A percentile compares a stretch with the other conserved stretches of the same genome.
These are phyloP conservation scores for Chrysosphaeria jannelii DNA, from an alignment of 2,329 filamentous ascomycete species.

Conservation along the genomic window DNA sequence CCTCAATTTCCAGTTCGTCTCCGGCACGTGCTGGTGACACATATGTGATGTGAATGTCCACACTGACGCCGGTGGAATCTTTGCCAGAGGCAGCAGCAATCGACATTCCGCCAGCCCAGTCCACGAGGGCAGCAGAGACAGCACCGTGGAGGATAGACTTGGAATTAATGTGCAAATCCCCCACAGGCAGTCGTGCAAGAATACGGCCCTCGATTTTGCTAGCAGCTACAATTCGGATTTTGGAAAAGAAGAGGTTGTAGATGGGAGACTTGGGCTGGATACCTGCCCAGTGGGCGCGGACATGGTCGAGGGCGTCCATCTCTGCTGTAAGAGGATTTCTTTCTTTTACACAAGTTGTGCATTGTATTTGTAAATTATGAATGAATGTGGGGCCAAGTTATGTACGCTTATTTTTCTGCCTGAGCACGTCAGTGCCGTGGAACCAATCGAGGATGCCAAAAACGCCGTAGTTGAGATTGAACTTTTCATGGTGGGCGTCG, in stretches of 20 bases:
- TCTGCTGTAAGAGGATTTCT: neutral
- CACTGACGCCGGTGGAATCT: slow-evolving; percentile 33
- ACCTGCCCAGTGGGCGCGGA: slow-evolving; percentile 8
- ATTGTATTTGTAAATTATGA: neutral
- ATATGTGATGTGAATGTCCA: slow-evolving; percentile 49
- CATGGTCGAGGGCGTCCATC: slow-evolving; percentile 5
- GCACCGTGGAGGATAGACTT: slow-evolving; percentile 38
- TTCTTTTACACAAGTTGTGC: neutral
- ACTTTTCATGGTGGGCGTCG: slow-evolving; percentile 25
- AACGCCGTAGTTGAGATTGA: slow-evolving; percentile 21
- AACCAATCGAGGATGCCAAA: slow-evolving; percentile 23
- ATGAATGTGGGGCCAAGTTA: neutral
- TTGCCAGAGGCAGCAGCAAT: slow-evolving; percentile 32
- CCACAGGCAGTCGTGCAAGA: slow-evolving; percentile 16
- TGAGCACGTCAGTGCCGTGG: slow-evolving; percentile 13
- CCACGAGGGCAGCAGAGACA: slow-evolving; percentile 38
- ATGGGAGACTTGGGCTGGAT: slow-evolving; percentile 18
- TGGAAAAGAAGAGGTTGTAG: slow-evolving; percentile 20
- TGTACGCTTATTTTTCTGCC: neutral
- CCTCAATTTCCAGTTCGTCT: slow-evolving; percentile 38
- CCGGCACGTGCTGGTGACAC: slow-evolving; percentile 29
- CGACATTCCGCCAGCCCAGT: slow-evolving; percentile 44
- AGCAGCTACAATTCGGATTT: slow-evolving; percentile 14
- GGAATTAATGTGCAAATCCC: slow-evolving; percentile 31
- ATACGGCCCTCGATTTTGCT: slow-evolving; percentile 12